Base-by-base conservation (phyloP, 2,329 filamentous ascomycete species). In the Neoscytalidium dimidiatum region DNA sequence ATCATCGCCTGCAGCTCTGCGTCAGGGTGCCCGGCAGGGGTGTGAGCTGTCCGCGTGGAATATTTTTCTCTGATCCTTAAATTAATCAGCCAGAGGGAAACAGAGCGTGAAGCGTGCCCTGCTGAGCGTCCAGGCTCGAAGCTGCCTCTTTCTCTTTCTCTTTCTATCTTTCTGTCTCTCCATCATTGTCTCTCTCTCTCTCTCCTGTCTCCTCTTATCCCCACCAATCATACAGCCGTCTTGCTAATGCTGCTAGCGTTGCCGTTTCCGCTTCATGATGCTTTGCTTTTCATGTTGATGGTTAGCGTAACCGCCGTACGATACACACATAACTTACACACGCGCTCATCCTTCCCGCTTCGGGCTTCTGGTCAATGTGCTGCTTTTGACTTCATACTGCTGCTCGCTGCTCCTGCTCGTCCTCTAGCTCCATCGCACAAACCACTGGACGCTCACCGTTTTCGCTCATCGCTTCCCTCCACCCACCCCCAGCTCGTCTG, bases 401-500 rank as follows among this genome's bases (percentile, higher is more conserved):
- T 56, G 29, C 17, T 41, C 35, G 17, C 53, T 41, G 53, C 26
- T 23, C 53, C 35, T 56, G 52, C 35, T 41, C 31, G 35, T 23
- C 44, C n/a, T 41, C 52, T 58, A 43, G 53, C 53, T 43, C 26
- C 53, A 58, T 58, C 53, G 53, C 53, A 58, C 53, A 58, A 58
- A 58, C 53, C 53, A 21, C 46, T 14, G 23, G 9, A 21, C 46
- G 26, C 23, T 13, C 44, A 41, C 21, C 52, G 52, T 28, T 41
- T 56, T 38, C 33, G 26, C 53, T 31, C 53, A 26, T 58, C 53
- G 53, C 53, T 56, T 41, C 33, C 51, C 41, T 23, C 51, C 51
- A 56, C 31, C 31, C n/a, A 13, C 53, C 52, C 53, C 53, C 53
- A 58, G 53, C 35, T 44, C 53, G 29, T 58, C 35, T 58, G 53